Evolutionary conservation across 306 rosid species (phyloP).

Genomic region (Vigna nakashimae): DNA sequence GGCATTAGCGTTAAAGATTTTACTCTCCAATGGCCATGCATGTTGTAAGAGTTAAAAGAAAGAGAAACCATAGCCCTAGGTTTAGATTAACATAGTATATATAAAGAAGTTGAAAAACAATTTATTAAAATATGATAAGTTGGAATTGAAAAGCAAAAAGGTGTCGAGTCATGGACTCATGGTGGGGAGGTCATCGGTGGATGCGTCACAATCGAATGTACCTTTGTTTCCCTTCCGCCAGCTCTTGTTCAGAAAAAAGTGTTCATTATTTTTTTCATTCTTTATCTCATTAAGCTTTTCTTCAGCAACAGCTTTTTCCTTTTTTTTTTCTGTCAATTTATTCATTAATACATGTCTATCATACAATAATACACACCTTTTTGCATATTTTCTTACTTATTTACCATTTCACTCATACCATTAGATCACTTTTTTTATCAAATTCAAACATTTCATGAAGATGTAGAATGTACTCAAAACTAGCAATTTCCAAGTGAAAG

Average conservation of each 20-base stretch:
- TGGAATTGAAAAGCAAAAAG: slow-evolving; percentile 57
- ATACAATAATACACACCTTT: slow-evolving; percentile 34
- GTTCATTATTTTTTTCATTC: slow-evolving; percentile 42
- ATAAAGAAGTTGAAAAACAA: too few relatives aligned
- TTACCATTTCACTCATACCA: slow-evolving; percentile 4
- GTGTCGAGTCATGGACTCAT: slow-evolving; percentile 54
- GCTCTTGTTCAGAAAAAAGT: slow-evolving; percentile 48
- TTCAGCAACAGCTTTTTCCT: slow-evolving; percentile 23
- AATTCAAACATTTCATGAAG: background rate
- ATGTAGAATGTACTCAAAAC: background rate
- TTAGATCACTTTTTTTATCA: background rate
- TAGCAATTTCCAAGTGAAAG: background rate
- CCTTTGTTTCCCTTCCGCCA: slow-evolving; percentile 62
- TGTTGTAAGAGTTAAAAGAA: slow-evolving; percentile 25
- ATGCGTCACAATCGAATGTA: slow-evolving; percentile 74
- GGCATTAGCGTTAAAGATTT: slow-evolving; percentile 43
- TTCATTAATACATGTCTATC: slow-evolving; percentile 27
- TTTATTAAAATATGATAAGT: background rate
- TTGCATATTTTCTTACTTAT: slow-evolving; percentile 9
- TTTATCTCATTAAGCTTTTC: slow-evolving; percentile 37
- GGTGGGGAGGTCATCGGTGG: slow-evolving; percentile 80
- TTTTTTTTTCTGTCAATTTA: slow-evolving; percentile 23
- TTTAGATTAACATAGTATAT: slow-evolving; percentile 10
- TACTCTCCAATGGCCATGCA: slow-evolving; percentile 55
- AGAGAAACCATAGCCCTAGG: slow-evolving; percentile 51